These are phyloP conservation scores for Picochlorum sp. DNA, from an alignment of 139 green algal genomes.

Conservation along the genomic window DNA sequence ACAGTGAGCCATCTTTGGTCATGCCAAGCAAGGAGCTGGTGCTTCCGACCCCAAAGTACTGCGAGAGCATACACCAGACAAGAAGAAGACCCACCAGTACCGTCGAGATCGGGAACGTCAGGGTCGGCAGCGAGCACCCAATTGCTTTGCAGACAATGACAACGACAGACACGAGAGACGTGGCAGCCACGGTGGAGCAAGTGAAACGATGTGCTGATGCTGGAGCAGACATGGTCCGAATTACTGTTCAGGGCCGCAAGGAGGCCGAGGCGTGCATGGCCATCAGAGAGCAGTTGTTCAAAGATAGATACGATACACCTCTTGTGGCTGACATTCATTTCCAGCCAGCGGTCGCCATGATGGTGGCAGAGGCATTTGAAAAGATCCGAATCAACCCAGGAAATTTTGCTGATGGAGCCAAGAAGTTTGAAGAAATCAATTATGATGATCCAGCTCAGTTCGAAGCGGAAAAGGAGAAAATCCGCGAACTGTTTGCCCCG, in stretches of 20 bases:
- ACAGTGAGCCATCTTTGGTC: neutral
- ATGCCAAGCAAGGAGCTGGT: constrained; percentile 1
- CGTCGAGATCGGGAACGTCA: constrained; percentile 82
- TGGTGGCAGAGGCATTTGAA: constrained; percentile 97
- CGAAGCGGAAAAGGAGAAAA: constrained; percentile 73
- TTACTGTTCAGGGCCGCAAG: constrained; percentile 92
- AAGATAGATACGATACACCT: constrained; percentile 86
- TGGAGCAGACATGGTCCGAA: constrained; percentile 90
- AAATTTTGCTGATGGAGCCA: constrained; percentile 94
- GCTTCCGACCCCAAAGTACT: constrained; percentile 64
- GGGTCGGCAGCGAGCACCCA: constrained; percentile 81
- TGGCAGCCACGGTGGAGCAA: constrained; percentile 87
- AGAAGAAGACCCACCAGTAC: constrained; percentile 75
- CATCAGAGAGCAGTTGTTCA: constrained; percentile 90
- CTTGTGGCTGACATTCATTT: constrained; percentile 99
- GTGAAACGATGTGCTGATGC: constrained; percentile 95
- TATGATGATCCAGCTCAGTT: constrained; percentile 87
- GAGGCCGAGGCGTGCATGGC: constrained; percentile 89
- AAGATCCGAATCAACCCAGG: constrained; percentile 92
- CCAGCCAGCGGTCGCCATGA: constrained; percentile 86
- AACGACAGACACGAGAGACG: constrained; percentile 90
- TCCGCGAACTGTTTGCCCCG: constrained; percentile 83
- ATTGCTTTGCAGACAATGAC: constrained; percentile 98
- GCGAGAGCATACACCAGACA: constrained; percentile 72
- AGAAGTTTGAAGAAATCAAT: constrained; percentile 88